A percentile compares a stretch with the other conserved stretches of the same genome.
Conservation (phyloP, 176 grass and related monocot genomes). For the Triticum dicoccoides region DNA sequence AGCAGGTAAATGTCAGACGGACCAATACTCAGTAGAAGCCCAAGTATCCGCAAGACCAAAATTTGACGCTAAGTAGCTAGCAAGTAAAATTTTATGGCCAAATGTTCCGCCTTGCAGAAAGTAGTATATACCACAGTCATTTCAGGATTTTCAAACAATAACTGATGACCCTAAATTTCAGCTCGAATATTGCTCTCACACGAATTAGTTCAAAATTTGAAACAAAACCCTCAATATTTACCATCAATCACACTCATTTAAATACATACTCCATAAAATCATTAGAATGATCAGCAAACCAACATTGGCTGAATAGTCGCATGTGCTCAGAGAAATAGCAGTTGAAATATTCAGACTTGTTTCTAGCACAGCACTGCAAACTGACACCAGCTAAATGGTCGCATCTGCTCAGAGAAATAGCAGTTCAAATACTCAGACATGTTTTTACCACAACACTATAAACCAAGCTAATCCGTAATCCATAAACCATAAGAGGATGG, state of each 20-base stretch:
- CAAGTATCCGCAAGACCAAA: neutral
- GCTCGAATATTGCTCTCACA: neutral
- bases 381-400: neutral
- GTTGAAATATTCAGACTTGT: neutral
- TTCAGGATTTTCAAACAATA: neutral
- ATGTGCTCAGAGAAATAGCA: neutral
- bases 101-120: neutral
- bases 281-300: constrained; percentile 7
- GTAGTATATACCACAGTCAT: neutral
- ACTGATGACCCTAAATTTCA: neutral
- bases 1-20: neutral
- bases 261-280: neutral
- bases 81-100: neutral
- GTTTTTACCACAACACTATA: neutral
- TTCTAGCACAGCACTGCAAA: neutral
- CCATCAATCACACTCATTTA: neutral
- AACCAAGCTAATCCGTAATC: neutral
- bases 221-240: constrained; percentile 5
- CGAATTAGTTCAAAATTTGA: constrained; percentile 15
- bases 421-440: neutral
- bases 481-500: neutral
- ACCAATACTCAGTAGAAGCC: neutral
- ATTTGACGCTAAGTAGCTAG: neutral
- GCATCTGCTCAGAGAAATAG: neutral
- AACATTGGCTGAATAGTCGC: neutral